These are phyloP conservation scores for Penicillium sp. DNA, from an alignment of 2,329 filamentous ascomycete genomes.

Conservation along the genomic window DNA sequence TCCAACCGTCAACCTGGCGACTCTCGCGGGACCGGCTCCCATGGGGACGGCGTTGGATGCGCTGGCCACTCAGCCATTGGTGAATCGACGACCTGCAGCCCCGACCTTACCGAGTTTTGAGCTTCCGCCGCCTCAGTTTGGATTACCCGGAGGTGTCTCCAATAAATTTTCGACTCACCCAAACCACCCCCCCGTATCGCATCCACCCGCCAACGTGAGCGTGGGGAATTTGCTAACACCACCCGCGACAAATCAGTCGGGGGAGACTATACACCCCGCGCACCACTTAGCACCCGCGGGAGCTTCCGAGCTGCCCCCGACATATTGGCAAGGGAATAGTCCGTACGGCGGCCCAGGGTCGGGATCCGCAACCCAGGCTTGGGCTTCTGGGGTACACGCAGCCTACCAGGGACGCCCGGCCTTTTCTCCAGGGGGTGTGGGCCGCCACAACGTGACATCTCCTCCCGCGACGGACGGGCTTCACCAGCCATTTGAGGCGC, in stretches of 20 bases:
- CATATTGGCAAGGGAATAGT: slow-evolving; percentile 62
- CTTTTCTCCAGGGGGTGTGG: slow-evolving; percentile 59
- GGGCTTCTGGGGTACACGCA: slow-evolving; percentile 41
- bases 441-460: slow-evolving; percentile 54
- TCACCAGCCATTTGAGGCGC: slow-evolving; percentile 68
- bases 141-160: slow-evolving; percentile 42
- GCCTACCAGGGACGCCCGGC: slow-evolving; percentile 51
- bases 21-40: slow-evolving; percentile 60
- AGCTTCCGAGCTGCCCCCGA: slow-evolving; percentile 49
- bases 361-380: slow-evolving; percentile 45
- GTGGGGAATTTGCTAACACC: slow-evolving; percentile 65
- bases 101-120: slow-evolving; percentile 69
- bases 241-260: slow-evolving; percentile 57
- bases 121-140: slow-evolving; percentile 60
- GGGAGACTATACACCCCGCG: slow-evolving; percentile 39
- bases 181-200: slow-evolving; percentile 27
- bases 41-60: slow-evolving; percentile 64
- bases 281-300: slow-evolving; percentile 45
- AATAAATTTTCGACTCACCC: slow-evolving; percentile 53
- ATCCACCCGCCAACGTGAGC: slow-evolving; percentile 53
- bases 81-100: slow-evolving; percentile 69
- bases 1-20: slow-evolving; percentile 60
- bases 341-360: slow-evolving; percentile 46
- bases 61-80: slow-evolving; percentile 66
- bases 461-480: slow-evolving; percentile 64